Evolutionary conservation across 176 grass and related monocot genomes (phyloP), one percentile per base, ranked within the genome.

Genomic region (Aegilops longissima): DNA sequence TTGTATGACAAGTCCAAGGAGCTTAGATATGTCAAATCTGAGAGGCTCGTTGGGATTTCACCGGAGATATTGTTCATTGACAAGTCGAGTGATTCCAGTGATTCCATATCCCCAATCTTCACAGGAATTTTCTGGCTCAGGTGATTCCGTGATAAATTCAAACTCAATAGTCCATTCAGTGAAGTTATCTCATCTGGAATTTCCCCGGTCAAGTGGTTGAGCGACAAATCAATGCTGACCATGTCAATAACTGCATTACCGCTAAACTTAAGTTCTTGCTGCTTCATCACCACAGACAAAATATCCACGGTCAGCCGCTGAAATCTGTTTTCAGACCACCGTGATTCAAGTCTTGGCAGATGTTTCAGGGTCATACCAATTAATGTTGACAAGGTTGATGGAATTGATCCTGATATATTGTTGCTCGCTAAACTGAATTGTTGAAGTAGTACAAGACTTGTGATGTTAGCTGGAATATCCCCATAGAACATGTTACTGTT

Each of bases 61-160:
- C 87, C 87, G 0, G 16, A 86, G 21, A 95, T 17, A 0, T 72
- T 40, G 31, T 94, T 94, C 1, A 6, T 67, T 1, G 77, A 92
- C 1, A 92, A 61, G 56, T 94, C 90, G 0, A 92, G 76, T 23
- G 93, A 94, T 39, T 90, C 90, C 24, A 94, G 31, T 42, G 70
- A 89, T 4, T 18, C 5, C 52, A 94, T 71, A 3, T 3, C 5
- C 8, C 90, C 87, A 45, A 92, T 92, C 0, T 54, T 34, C 30
- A 8, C 0, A 1, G 65, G 65, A 4, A 68, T 33, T 6, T 8
- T 68, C 3, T 6, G 5, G 14, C 30, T 34, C 5, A 68, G 3
- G 29, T 68, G 6, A 68, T 34, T 68, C 30, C 13, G 18, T 33
- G 14, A 33, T 68, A 68, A 68, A 34, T 68, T 68, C 30, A 68